Base-by-base conservation (phyloP, 225 moss, liverwort and hornwort genomes). In the Pleurozium schreberi region DNA sequence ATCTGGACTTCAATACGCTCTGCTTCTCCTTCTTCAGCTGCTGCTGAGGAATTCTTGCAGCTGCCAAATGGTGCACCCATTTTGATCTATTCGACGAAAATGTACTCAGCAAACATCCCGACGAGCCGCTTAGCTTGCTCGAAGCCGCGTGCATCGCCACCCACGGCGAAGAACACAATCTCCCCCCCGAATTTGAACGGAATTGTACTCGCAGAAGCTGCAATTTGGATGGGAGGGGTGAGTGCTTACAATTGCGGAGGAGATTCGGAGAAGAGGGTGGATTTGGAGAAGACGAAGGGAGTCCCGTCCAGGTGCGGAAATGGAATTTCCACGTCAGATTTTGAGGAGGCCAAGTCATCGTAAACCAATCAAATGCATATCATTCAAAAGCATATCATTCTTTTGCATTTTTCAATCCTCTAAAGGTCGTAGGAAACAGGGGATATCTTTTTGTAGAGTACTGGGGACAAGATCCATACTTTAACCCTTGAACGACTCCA, bases 141-240 rank as follows among this genome's bases (percentile, higher is more conserved):
- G 92, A 93, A 70, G 87, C 83, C 61, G 87, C 83, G 90, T 89
- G 80, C 93, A 93, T 93, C 90, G 88, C 89, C 89, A 87, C 85
- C 73, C 55, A 42, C 50, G 18, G 74, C 50, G 60, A 84, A 55
- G 33, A 52, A 55, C 87, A 50, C 26, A 57, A 36, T 62, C 79
- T 36, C 59, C 81, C n/a, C 45, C 21, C 77, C 23, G 28, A 65
- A 84, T 43, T 86, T 12, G 50, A 66, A 84, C n/a, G 65, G 42
- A 64, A 18, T 73, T 52, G 59, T 40, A 49, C 52, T 63, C 64
- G 53, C 77, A 42, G 22, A 53, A 12, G 14, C 66, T 28, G 10
- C 78, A 70, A 65, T 60, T 62, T 70, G 76, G 61, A 65, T 27
- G 52, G 34, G 60, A 88, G 43, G 25, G 18, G 2, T 26, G 61